Evolutionary conservation across 768 basidiomycete species (phyloP).

Genomic region (Podaxis sp.): DNA sequence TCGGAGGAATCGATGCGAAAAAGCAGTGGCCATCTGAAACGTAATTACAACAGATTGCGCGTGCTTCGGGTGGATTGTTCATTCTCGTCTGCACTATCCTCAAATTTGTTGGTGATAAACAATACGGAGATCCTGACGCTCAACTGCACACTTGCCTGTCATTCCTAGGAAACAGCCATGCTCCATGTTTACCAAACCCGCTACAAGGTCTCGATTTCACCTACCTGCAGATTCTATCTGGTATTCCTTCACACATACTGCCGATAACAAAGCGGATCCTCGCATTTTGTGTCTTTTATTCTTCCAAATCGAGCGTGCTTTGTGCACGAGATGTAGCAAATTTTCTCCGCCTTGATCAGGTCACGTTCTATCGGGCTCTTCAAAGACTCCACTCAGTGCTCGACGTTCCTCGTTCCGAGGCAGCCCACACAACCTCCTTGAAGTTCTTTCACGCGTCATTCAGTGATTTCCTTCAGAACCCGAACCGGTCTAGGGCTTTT

Average conservation of each 20-base stretch:
- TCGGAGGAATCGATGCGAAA: not conserved
- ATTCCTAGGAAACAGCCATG: not conserved
- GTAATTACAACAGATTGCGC: not conserved
- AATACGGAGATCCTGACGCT: not conserved
- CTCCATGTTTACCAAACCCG: not conserved
- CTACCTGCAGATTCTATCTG: not conserved
- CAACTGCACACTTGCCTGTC: not conserved
- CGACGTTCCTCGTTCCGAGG: not conserved
- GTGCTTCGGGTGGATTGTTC: not conserved
- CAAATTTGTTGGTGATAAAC: not conserved
- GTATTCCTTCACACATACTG: not conserved
- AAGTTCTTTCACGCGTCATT: not conserved
- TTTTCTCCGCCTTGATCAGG: not conserved
- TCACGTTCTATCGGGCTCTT: not conserved
- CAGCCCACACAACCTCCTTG: not conserved
- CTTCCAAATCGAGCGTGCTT: not conserved
- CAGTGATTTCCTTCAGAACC: too few species aligned
- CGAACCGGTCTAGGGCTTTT: too few species aligned
- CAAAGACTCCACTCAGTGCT: not conserved
- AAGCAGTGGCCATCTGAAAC: not conserved
- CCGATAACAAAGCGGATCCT: not conserved
- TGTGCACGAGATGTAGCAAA: not conserved
- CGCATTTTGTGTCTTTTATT: not conserved
- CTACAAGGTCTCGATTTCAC: not conserved
- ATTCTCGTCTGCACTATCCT: not conserved